Evolutionary conservation across 352 stramenopile species (phyloP).

Genomic region (Pythium grandisporangium): DNA sequence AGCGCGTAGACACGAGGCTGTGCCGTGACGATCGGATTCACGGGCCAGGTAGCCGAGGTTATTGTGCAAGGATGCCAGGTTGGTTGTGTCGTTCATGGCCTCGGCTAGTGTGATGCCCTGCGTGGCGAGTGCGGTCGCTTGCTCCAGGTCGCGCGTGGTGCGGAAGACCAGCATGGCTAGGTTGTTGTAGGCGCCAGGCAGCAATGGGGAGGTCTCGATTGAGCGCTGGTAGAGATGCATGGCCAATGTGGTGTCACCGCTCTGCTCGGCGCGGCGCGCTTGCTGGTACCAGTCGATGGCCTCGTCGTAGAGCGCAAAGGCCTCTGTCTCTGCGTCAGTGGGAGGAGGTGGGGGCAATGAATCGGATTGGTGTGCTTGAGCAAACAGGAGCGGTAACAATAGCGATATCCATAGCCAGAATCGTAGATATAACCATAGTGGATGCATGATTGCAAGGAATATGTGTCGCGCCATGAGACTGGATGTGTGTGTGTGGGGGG

Average conservation of each 20-base stretch:
- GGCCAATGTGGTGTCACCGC: conserved; percentile 6
- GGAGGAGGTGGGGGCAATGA: no score
- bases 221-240: conserved; percentile 31
- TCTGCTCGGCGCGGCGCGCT: conserved; percentile 1
- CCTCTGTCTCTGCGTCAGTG: no score
- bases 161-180: conserved; percentile 50
- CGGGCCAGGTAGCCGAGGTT: conserved; percentile 65
- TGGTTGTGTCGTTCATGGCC: conserved; percentile 22
- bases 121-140: conserved; percentile 29
- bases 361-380: no score
- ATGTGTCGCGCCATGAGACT: no score
- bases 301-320: background rate
- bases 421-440: no score
- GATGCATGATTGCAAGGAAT: no score
- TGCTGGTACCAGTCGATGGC: conserved; percentile 7
- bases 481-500: no score
- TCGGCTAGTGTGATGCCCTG: conserved; percentile 24
- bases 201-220: conserved; percentile 34
- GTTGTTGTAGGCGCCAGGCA: conserved; percentile 72
- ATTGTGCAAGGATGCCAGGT: conserved; percentile 43
- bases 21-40: conserved; percentile 15
- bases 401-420: no score
- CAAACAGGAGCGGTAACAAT: no score
- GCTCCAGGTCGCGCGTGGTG: conserved; percentile 6
- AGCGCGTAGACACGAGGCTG: conserved; percentile 28